phyloP scores from a whole-genome alignment of 2,329 filamentous ascomycete genomes.

The Pezicula radicicola region DNA sequence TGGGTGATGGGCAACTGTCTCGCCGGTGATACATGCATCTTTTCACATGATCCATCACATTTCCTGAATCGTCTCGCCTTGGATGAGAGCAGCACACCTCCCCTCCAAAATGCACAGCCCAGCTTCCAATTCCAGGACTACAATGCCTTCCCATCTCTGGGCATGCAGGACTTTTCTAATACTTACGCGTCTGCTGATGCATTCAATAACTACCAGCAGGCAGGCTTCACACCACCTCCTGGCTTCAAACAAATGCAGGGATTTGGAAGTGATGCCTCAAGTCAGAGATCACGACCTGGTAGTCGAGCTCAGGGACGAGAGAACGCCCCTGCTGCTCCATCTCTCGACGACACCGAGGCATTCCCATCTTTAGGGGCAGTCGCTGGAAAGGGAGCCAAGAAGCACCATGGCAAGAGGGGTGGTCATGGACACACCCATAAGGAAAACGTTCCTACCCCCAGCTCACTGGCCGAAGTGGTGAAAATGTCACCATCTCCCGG shows the following conservation, averaged over 20 bases:
- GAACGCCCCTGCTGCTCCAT: constrained; percentile 64
- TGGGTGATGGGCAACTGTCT: constrained; percentile 96
- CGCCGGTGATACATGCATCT: constrained; percentile 90
- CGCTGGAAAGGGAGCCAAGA: constrained; percentile 74
- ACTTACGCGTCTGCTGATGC: constrained; percentile 38
- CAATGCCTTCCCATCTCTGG: constrained; percentile 74
- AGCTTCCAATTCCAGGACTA: constrained; percentile 80
- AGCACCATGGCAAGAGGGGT: constrained; percentile 88
- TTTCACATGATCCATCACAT: constrained; percentile 91
- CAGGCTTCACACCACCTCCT: constrained; percentile 61
- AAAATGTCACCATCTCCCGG: constrained; percentile 90
- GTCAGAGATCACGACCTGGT: constrained; percentile 76
- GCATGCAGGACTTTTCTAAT: constrained; percentile 52
- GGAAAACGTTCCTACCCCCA: constrained; percentile 60
- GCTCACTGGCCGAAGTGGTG: constrained; percentile 87
- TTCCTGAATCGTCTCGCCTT: constrained; percentile 79
- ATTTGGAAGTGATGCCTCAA: constrained; percentile 56
- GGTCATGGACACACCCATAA: constrained; percentile 72
- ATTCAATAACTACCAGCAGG: constrained; percentile 48
- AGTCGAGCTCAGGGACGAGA: constrained; percentile 73
- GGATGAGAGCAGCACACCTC: constrained; percentile 64
- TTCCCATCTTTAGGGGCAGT: constrained; percentile 86
- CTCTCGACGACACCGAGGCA: constrained; percentile 90
- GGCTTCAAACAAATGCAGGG: constrained; percentile 64
- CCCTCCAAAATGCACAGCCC: constrained; percentile 58